phyloP scores from a whole-genome alignment of 495 filamentous ascomycete species.

The Parathielavia appendiculata region DNA sequence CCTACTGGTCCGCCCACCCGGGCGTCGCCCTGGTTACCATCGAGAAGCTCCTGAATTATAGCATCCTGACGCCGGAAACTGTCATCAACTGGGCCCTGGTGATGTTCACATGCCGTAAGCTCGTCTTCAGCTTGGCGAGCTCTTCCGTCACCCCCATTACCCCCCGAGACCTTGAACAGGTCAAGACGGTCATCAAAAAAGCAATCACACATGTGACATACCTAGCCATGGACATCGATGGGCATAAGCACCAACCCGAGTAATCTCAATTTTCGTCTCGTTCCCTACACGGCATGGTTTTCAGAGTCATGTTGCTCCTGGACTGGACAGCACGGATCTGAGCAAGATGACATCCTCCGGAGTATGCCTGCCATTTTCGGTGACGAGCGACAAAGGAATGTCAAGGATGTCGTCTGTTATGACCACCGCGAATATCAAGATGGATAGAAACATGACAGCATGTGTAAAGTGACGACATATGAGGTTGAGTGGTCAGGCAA shows the following conservation, averaged over 20 bases:
- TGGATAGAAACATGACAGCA: neutral
- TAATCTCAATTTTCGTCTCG: neutral
- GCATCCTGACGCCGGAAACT: slow-evolving; percentile 73
- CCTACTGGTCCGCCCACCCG: slow-evolving; percentile 89
- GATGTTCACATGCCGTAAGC: no score
- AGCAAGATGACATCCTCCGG: neutral
- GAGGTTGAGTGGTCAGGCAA: neutral
- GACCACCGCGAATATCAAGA: neutral
- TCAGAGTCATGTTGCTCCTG: neutral
- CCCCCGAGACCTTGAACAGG: neutral
- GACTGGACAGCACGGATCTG: slow-evolving; percentile 1
- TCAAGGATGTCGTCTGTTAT: neutral
- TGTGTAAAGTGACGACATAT: neutral
- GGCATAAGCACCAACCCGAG: no score
- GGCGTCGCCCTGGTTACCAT: slow-evolving; percentile 89
- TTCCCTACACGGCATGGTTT: neutral
- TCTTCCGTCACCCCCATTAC: neutral
- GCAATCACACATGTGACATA: neutral
- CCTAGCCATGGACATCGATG: neutral
- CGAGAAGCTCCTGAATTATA: slow-evolving; percentile 97
- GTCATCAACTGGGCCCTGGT: slow-evolving; percentile 86
- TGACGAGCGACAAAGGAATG: neutral
- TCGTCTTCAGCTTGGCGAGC: no score
- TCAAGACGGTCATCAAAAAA: neutral
- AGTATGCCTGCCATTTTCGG: slow-evolving; percentile 7